phyloP scores from a whole-genome alignment of 768 basidiomycete genomes.

The Calocera cornea region DNA sequence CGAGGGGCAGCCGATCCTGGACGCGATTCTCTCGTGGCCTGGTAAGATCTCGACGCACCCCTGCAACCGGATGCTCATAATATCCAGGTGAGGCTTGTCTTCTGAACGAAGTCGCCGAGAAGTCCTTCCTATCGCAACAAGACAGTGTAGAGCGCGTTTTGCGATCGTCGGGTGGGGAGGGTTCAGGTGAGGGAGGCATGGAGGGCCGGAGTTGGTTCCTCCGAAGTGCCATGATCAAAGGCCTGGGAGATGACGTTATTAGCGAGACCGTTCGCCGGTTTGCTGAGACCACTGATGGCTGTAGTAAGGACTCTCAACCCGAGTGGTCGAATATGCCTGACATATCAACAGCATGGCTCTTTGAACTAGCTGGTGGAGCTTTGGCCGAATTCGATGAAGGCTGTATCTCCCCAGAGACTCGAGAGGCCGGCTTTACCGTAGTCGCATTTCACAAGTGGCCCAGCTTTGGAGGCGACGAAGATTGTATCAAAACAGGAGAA shows the following conservation, averaged over 20 bases:
- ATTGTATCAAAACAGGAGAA: constrained; percentile 71
- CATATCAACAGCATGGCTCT: constrained; percentile 59
- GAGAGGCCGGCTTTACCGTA: constrained; percentile 70
- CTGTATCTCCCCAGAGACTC: constrained; percentile 63
- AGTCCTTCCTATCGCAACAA: constrained; percentile 79
- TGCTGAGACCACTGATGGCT: constrained; percentile 72
- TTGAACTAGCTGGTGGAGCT: constrained; percentile 78
- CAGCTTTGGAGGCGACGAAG: constrained; percentile 41
- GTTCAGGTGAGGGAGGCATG: constrained; percentile 68
- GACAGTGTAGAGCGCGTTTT: constrained; percentile 84
- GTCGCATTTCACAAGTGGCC: constrained; percentile 91
- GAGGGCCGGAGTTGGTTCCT: constrained; percentile 85
- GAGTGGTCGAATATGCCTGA: neutral
- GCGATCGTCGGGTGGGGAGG: constrained; percentile 69
- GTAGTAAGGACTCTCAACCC: constrained; percentile 46
- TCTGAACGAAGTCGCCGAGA: constrained; percentile 81
- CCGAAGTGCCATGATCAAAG: constrained; percentile 68
- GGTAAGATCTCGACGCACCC: constrained; percentile 19
- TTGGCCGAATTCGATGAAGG: constrained; percentile 52
- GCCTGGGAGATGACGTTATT: constrained; percentile 75
- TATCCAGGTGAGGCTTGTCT: constrained; percentile 50
- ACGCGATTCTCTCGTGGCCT: constrained; percentile 76
- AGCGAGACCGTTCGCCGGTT: constrained; percentile 73
- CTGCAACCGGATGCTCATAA: neutral
- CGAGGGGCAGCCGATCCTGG: constrained; percentile 60